Evolutionary conservation across 192 early-diverging fungal species (phyloP).

Genomic region (Phlyctochytrium bullatum): DNA sequence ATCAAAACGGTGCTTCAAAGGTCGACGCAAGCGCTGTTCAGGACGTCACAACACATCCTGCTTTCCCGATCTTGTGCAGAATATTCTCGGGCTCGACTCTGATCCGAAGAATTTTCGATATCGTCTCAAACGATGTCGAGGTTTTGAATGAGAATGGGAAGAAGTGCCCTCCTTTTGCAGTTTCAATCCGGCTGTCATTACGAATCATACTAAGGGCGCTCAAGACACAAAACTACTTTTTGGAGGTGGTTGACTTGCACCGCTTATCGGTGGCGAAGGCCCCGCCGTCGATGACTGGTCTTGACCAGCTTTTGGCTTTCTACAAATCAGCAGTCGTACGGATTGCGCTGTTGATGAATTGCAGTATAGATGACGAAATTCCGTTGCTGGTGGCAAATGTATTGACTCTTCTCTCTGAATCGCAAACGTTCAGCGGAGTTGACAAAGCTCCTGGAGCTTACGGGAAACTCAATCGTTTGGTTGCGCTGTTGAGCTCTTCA

Average conservation of each 20-base stretch:
- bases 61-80: slow-evolving; percentile 76
- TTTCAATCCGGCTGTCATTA: slow-evolving; percentile 33
- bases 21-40: slow-evolving; percentile 11
- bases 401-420: slow-evolving; percentile 69
- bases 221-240: slow-evolving; percentile 72
- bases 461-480: slow-evolving; percentile 65
- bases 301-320: slow-evolving; percentile 79
- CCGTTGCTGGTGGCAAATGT: slow-evolving; percentile 71
- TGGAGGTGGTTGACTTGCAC: slow-evolving; percentile 59
- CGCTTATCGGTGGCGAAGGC: slow-evolving; percentile 6
- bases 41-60: slow-evolving; percentile 72
- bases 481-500: slow-evolving; percentile 64
- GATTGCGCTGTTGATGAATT: slow-evolving; percentile 71
- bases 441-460: slow-evolving; percentile 41
- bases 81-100: slow-evolving; percentile 76
- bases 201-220: slow-evolving; percentile 48
- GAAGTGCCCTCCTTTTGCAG: slow-evolving; percentile 12
- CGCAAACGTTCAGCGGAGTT: slow-evolving; percentile 59
- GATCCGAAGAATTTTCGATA: slow-evolving; percentile 64
- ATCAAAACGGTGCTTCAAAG: slow-evolving; percentile 11
- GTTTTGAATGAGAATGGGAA: slow-evolving; percentile 47
- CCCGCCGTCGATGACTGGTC: slow-evolving; percentile 58
- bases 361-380: slow-evolving; percentile 63
- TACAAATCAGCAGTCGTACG: slow-evolving; percentile 65
- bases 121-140: slow-evolving; percentile 63